These are phyloP conservation scores for Psilocybe cyanescens DNA, from an alignment of 768 basidiomycete genomes.

Conservation along the genomic window DNA sequence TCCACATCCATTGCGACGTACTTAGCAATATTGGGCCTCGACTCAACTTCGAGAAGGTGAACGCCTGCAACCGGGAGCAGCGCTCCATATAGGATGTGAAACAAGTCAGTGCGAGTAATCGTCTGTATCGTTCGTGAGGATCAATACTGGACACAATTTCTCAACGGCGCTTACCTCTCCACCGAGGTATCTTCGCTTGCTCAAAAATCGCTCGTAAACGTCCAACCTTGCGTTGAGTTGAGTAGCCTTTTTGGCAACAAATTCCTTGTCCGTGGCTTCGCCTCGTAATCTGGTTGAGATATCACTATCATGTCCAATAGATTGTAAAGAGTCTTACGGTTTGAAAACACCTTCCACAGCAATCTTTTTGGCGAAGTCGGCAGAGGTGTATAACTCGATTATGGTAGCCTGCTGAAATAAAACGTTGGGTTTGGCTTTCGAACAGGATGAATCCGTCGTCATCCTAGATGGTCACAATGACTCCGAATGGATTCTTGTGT, in stretches of 20 bases:
- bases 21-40: conserved; percentile 45
- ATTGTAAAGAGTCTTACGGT: conserved; percentile 31
- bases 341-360: conserved; percentile 57
- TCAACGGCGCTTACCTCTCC: conserved; percentile 46
- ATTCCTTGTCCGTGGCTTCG: conserved; percentile 22
- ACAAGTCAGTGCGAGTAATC: conserved; percentile 45
- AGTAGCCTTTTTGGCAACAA: conserved; percentile 28
- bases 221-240: conserved; percentile 43
- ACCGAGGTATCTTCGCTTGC: conserved; percentile 54
- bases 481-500: no score
- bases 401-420: conserved; percentile 52
- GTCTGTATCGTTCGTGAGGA: conserved; percentile 27
- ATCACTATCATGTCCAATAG: background rate
- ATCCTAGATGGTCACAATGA: conserved; percentile 28
- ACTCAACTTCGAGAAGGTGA: conserved; percentile 29
- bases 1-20: conserved; percentile 29
- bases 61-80: conserved; percentile 28
- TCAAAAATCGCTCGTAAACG: conserved; percentile 56
- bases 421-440: conserved; percentile 49
- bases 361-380: conserved; percentile 40
- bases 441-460: conserved; percentile 65
- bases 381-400: conserved; percentile 57
- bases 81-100: conserved; percentile 39
- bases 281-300: conserved; percentile 11
- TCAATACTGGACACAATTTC: background rate